Conservation (phyloP, 768 basidiomycete species). For the Leccinum uliginosum region DNA sequence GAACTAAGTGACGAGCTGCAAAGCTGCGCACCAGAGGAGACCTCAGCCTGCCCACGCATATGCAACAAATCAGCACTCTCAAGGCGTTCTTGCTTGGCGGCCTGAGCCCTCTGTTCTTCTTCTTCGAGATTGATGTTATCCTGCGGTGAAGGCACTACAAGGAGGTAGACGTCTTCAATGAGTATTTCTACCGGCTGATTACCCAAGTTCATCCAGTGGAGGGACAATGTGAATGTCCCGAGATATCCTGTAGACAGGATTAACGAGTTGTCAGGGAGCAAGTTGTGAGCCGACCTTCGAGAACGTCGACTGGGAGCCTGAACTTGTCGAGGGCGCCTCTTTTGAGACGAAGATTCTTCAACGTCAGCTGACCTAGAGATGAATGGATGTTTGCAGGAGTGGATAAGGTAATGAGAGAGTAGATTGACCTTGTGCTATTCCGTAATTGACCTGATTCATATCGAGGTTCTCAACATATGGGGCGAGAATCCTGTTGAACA, state of each 20-base stretch:
- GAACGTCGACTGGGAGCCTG: conserved; percentile 89
- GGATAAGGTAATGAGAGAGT: neutral
- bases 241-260: conserved; percentile 58
- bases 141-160: conserved; percentile 79
- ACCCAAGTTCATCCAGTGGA: conserved; percentile 86
- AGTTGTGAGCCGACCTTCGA: conserved; percentile 58
- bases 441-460: conserved; percentile 91
- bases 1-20: neutral
- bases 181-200: conserved; percentile 88
- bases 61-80: conserved; percentile 84
- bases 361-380: conserved; percentile 62
- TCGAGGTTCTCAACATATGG: conserved; percentile 97
- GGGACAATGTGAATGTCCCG: conserved; percentile 78
- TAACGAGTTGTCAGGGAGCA: neutral
- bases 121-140: conserved; percentile 72
- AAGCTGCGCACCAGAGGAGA: conserved; percentile 39
- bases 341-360: conserved; percentile 83
- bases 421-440: conserved; percentile 72
- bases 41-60: conserved; percentile 53
- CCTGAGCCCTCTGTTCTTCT: conserved; percentile 77
- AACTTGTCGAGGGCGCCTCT: conserved; percentile 94
- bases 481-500: conserved; percentile 88
- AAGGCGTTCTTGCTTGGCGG: conserved; percentile 83
- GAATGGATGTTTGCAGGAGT: conserved; percentile 5
- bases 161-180: conserved; percentile 92